These are phyloP conservation scores for Eucalyptus fibrosa DNA, from an alignment of 345 rosid species.

Conservation along the genomic window DNA sequence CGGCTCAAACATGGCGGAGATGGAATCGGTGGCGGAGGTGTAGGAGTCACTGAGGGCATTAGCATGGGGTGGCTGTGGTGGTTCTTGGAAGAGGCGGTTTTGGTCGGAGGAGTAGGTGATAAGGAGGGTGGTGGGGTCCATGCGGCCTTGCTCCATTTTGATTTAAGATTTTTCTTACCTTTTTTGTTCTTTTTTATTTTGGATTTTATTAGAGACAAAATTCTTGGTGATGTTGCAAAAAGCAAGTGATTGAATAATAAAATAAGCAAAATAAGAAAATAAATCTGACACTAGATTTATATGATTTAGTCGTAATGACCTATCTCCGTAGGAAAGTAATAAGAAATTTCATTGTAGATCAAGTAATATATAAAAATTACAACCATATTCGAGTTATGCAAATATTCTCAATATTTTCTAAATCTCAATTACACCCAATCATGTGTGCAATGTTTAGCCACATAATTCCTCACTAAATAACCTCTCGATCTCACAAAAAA, in stretches of 20 bases:
- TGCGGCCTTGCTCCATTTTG: conserved; percentile 47
- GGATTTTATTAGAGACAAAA: too few species aligned
- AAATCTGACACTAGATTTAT: rapidly evolving
- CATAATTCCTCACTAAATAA: too few species aligned
- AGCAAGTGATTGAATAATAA: rapidly evolving
- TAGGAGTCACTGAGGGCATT: conserved; percentile 3
- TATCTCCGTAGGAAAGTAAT: rapidly evolving
- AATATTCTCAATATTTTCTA: too few species aligned
- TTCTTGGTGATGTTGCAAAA: rapidly evolving
- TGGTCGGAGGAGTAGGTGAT: conserved; percentile 52
- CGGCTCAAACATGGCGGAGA: background rate
- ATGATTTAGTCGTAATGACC: too few species aligned
- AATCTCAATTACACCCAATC: rapidly evolving
- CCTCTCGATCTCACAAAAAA: rapidly evolving
- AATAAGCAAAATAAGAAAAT: rapidly evolving
- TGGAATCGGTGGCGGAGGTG: background rate
- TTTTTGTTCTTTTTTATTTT: too few species aligned
- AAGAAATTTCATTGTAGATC: rapidly evolving
- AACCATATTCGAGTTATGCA: rapidly evolving
- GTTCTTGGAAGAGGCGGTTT: conserved; percentile 35
- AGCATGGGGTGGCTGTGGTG: conserved; percentile 9
- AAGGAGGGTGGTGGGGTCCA: conserved; percentile 41
- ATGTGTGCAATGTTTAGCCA: rapidly evolving
- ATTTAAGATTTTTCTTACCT: background rate
- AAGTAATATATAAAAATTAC: rapidly evolving